Evolutionary conservation across 306 rosid species (phyloP).

Genomic region (Begonia peltatifolia): DNA sequence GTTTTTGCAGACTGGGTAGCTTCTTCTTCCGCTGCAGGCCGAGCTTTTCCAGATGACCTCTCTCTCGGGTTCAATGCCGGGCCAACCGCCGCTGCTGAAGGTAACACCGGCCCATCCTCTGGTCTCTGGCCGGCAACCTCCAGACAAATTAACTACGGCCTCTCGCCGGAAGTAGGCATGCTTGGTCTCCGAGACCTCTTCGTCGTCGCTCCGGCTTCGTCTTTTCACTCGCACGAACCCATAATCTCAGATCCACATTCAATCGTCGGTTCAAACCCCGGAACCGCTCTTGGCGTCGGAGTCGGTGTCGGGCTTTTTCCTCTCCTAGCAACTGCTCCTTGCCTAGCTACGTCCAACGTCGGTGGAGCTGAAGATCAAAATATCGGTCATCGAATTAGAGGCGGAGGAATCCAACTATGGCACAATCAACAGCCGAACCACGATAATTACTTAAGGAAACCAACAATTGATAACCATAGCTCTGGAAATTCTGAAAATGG

Average conservation of each 20-base stretch:
- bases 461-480: conserved; percentile 14
- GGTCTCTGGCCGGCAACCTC: conserved; percentile 29
- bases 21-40: conserved; percentile 28
- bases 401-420: conserved; percentile 74
- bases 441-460: conserved; percentile 43
- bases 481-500: conserved; percentile 4
- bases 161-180: conserved; percentile 58
- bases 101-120: conserved; percentile 32
- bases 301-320: conserved; percentile 30
- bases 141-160: conserved; percentile 40
- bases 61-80: conserved; percentile 90
- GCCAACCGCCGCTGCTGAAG: conserved; percentile 24
- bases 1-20: conserved; percentile 91
- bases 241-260: conserved; percentile 36
- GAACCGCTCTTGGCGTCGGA: conserved; percentile 67
- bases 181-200: conserved; percentile 57
- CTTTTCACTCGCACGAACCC: conserved; percentile 21
- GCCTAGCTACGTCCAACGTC: conserved; percentile 14
- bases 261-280: conserved; percentile 34
- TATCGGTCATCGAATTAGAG: conserved; percentile 12
- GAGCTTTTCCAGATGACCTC: conserved; percentile 49
- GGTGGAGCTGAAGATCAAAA: conserved; percentile 12
- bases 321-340: conserved; percentile 33
- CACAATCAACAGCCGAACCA: conserved; percentile 30
- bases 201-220: conserved; percentile 55